Percentiles rank a stretch among this genome's conserved stretches.
Conservation (phyloP, 164 flowering plant genomes). For the Piper betle region DNA sequence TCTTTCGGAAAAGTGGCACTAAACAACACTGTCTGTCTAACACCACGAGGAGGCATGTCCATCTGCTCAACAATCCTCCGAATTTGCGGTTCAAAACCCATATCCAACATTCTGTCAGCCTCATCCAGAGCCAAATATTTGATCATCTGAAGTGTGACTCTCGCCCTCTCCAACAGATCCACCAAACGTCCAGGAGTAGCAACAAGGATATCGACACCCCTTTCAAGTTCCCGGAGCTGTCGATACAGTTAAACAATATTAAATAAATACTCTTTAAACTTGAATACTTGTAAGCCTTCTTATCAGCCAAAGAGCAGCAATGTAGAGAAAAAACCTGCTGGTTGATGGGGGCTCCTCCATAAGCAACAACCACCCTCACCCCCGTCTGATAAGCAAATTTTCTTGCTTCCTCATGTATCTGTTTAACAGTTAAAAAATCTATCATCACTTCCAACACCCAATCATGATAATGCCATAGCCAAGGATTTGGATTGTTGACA, state of each 20-base stretch:
- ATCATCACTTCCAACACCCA: neutral
- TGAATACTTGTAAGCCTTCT: no score
- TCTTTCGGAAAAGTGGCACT: constrained; percentile 84
- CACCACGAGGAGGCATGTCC: constrained; percentile 72
- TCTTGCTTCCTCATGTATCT: constrained; percentile 57
- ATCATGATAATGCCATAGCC: neutral
- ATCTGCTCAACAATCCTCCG: constrained; percentile 70
- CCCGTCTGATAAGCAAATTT: constrained; percentile 57
- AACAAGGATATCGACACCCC: constrained; percentile 74
- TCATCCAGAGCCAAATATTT: constrained; percentile 63
- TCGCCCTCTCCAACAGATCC: constrained; percentile 67
- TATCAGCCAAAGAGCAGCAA: neutral
- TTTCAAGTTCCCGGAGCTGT: constrained; percentile 61
- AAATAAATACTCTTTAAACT: no score
- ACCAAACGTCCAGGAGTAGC: constrained; percentile 75
- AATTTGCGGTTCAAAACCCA: constrained; percentile 84
- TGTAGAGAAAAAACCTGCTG: constrained; percentile 31
- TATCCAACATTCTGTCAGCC: constrained; percentile 79
- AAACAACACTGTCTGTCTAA: constrained; percentile 58
- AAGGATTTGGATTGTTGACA: neutral
- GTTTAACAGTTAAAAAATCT: neutral
- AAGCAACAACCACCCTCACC: constrained; percentile 51
- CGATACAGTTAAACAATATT: neutral
- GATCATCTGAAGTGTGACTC: constrained; percentile 55
- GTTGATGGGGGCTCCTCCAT: constrained; percentile 60